Percentiles rank a stretch among this genome's conserved stretches.
phyloP scores from a whole-genome alignment of 2,329 filamentous ascomycete genomes.

The Cordyceps pruinosa region DNA sequence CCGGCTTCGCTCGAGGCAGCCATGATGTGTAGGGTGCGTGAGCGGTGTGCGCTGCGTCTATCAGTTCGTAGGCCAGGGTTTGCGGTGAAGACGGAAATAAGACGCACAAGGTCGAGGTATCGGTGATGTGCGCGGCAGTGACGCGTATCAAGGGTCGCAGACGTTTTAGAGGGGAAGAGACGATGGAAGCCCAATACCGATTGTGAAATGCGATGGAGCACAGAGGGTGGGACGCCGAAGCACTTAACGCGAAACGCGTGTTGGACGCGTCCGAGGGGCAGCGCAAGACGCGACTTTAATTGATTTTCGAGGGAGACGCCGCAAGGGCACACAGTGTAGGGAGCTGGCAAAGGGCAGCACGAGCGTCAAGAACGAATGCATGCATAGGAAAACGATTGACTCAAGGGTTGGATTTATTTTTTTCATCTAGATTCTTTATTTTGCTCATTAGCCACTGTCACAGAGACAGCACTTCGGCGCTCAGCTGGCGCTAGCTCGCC shows the following conservation, averaged over 20 bases:
- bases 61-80: neutral
- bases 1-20: conserved; percentile 50
- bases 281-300: conserved; percentile 11
- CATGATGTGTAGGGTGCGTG: conserved; percentile 27
- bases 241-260: conserved; percentile 12
- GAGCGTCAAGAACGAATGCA: neutral
- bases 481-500: neutral
- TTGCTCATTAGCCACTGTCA: neutral
- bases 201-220: neutral
- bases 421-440: neutral
- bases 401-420: neutral
- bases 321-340: neutral
- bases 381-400: neutral
- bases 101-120: neutral
- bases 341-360: neutral
- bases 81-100: neutral
- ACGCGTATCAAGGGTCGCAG: neutral
- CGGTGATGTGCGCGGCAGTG: neutral
- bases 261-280: conserved; percentile 6
- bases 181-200: neutral
- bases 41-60: conserved; percentile 2
- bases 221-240: conserved; percentile 3
- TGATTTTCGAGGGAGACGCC: neutral
- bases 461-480: neutral
- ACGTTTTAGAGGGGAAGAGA: neutral